Evolutionary conservation across 139 green algal species (phyloP), one percentile per base, ranked within the genome.

Genomic region (Coelastrella sp.): DNA sequence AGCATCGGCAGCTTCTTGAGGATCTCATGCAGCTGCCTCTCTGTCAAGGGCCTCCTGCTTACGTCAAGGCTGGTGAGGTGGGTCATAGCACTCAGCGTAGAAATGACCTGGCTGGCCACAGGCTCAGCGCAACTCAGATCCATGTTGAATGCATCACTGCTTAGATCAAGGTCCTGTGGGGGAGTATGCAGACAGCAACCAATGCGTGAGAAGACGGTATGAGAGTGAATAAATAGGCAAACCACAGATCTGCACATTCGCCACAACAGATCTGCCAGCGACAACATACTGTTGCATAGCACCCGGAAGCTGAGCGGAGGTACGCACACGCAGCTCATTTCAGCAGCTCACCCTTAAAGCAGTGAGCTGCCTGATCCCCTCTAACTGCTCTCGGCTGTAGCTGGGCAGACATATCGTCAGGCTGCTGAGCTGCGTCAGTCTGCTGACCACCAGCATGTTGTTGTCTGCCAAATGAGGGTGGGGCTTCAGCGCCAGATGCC

Each of bases 351-450:
- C 80, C 80, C 30, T n/a, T 8, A 86, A 51, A 3, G 43, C 50
- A 0, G 80, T 80, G 25, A 86, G 48, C 67, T 17, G 34, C 50
- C 23, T 43, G 11, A 86, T 41, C 9, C 34, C 80, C 7, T 72
- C 51, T 35, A 86, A 23, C 67, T 73, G 66, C 23, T 53, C 5
- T 9, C 32, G 25, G 34, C 38, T 62, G 50, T 80, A 79, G 23
- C 32, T 43, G 23, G 50, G 34, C 35, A 66, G 50, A 32, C 48
- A 59, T 25, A 87, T 11, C 30, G 69, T 17, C 69, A 87, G 41
- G 69, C 81, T 82, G 45, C 57, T 27, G 69, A 87, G 81, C 69
- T 87, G 81, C 3, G 69, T 87, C 11, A 87, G 69, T 37, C 15
- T 32, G 30, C 67, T 72, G 27, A 87, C 53, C 15, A 60, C 81